phyloP scores from a whole-genome alignment of 148 eudicot genomes.

The Rhododendron henanense region DNA sequence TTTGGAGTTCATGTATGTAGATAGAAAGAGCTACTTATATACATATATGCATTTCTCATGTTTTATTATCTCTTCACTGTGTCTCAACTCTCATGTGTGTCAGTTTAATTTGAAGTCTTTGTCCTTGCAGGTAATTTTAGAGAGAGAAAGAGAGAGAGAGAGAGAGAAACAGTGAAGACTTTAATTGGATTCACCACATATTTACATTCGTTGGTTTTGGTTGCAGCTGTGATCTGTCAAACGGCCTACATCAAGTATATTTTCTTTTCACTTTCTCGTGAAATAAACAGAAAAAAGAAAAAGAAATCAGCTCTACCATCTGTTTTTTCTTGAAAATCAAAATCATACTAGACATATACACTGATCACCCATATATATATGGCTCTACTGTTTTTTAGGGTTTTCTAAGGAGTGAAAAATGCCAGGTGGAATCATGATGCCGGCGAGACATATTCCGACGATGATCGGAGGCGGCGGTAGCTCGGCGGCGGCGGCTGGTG shows the following conservation, averaged over 20 bases:
- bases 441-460: neutral
- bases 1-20: neutral
- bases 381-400: neutral
- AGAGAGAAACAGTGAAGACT: neutral
- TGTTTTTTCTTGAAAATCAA: neutral
- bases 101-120: neutral
- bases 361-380: neutral
- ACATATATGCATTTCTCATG: neutral
- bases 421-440: conserved; percentile 9
- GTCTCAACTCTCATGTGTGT: neutral
- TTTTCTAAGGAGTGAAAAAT: conserved; percentile 2
- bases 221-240: neutral
- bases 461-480: neutral
- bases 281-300: neutral
- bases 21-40: neutral
- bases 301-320: neutral
- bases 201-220: neutral
- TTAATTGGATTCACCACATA: neutral
- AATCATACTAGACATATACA: neutral
- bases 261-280: conserved; percentile 7
- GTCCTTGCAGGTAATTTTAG: neutral
- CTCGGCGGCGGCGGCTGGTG: neutral
- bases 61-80: neutral
- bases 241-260: neutral
- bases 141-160: neutral